These are phyloP conservation scores for Saccharomycopsis sp. DNA, from an alignment of 805 yeast species.

Conservation along the genomic window DNA sequence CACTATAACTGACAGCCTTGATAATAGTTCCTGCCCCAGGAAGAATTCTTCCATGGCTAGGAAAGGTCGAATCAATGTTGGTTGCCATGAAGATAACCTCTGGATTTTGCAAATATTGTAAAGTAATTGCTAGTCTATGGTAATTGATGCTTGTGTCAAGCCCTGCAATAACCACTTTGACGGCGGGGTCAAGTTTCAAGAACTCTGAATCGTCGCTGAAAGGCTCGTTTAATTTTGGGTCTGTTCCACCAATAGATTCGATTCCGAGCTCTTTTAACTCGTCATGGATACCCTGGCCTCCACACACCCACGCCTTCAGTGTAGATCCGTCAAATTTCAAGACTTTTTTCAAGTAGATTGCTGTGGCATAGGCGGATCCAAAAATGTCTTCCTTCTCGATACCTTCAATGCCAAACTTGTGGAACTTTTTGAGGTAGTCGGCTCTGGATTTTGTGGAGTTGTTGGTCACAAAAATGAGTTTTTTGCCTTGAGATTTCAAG, in stretches of 20 bases:
- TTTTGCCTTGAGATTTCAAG: constrained; percentile 49
- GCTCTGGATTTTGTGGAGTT: constrained; percentile 87
- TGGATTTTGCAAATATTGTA: constrained; percentile 69
- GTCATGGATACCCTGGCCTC: constrained; percentile 78
- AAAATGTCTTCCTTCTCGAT: constrained; percentile 62
- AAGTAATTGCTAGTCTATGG: constrained; percentile 69
- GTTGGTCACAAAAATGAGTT: constrained; percentile 85
- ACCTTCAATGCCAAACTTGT: constrained; percentile 39
- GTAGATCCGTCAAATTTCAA: constrained; percentile 63
- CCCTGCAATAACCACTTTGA: constrained; percentile 89
- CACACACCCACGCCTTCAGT: constrained; percentile 79
- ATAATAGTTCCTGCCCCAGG: constrained; percentile 96
- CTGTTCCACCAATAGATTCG: constrained; percentile 75
- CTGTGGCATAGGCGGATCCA: constrained; percentile 88
- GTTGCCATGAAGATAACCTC: constrained; percentile 78
- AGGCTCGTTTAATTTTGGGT: constrained; percentile 46
- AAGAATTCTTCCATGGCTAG: constrained; percentile 73
- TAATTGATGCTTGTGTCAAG: constrained; percentile 73
- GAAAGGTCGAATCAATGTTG: constrained; percentile 91
- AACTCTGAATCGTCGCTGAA: constrained; percentile 53
- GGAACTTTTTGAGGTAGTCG: constrained; percentile 71
- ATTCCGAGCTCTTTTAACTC: constrained; percentile 76
- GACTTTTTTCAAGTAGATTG: constrained; percentile 75
- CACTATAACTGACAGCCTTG: constrained; percentile 63
- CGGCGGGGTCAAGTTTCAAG: constrained; percentile 56